Percentiles rank a stretch among this genome's conserved stretches.
Conservation (phyloP, 352 stramenopile genomes). For the Globisporangium echinulatum region DNA sequence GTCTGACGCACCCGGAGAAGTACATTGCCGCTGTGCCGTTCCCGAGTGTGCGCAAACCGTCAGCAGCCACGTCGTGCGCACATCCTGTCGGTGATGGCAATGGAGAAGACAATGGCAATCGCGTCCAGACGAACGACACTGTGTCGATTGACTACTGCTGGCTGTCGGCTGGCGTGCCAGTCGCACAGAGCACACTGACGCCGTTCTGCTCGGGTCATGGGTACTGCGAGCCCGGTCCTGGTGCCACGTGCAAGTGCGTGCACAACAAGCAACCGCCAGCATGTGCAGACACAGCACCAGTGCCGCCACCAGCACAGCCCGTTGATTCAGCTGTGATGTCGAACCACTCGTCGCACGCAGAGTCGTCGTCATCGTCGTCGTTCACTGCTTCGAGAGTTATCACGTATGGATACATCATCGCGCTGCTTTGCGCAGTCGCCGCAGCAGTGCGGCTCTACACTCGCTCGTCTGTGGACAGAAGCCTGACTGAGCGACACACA, state of each 20-base stretch:
- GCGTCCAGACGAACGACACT: neutral
- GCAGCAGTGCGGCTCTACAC: too few relatives aligned
- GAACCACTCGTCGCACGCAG: too few relatives aligned
- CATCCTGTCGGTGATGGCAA: neutral
- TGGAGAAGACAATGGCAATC: neutral
- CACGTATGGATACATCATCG: too few relatives aligned
- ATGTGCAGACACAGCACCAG: neutral
- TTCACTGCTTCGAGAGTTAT: too few relatives aligned
- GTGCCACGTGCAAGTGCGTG: neutral
- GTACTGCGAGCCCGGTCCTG: neutral
- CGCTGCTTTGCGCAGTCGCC: too few relatives aligned
- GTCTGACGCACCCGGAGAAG: conserved; percentile 25
- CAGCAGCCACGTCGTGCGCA: neutral
- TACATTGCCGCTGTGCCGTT: conserved; percentile 2
- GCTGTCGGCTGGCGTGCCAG: neutral
- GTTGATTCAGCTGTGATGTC: too few relatives aligned
- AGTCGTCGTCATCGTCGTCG: too few relatives aligned
- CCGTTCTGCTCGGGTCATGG: neutral
- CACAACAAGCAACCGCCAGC: neutral
- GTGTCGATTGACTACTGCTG: neutral
- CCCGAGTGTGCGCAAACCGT: neutral
- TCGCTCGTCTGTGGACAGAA: too few relatives aligned
- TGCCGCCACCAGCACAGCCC: too few relatives aligned
- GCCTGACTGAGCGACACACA: too few relatives aligned
- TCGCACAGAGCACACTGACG: neutral